Percentiles rank a stretch among this genome's conserved stretches.
Conservation (phyloP, 768 basidiomycete genomes). For the Macrolepiota dolichaula region DNA sequence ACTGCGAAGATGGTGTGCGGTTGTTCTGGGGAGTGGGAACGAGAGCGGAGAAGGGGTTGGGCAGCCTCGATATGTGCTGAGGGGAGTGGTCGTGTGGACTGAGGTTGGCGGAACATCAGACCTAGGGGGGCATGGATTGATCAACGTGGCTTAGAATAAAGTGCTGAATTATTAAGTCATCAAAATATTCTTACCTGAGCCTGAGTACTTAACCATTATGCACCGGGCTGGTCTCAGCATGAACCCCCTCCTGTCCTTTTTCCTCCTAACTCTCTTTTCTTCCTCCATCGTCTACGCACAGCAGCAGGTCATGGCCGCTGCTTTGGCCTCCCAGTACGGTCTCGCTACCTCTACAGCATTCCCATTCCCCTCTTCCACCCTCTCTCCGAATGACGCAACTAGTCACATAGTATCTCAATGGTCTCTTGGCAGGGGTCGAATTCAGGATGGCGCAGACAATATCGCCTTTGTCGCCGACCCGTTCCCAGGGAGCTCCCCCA, state of each 20-base stretch:
- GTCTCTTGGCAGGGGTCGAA: constrained; percentile 56
- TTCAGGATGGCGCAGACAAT: constrained; percentile 55
- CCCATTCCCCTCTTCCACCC: constrained; percentile 64
- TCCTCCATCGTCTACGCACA: constrained; percentile 17
- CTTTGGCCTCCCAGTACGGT: constrained; percentile 47
- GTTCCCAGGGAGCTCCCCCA: constrained; percentile 48
- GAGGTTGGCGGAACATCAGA: constrained; percentile 18
- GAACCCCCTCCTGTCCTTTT: neutral
- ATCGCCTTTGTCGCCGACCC: constrained; percentile 66
- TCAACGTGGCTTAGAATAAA: neutral
- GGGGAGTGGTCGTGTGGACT: too few species aligned
- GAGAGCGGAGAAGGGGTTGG: constrained; percentile 57
- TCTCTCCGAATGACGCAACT: constrained; percentile 45
- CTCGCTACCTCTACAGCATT: constrained; percentile 60
- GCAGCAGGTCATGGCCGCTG: constrained; percentile 27
- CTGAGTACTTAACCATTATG: too few species aligned
- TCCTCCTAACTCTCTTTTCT: neutral
- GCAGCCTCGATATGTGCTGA: constrained; percentile 35
- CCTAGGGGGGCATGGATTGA: constrained; percentile 16
- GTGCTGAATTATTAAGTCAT: neutral
- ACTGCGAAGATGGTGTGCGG: constrained; percentile 48
- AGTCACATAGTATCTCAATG: constrained; percentile 52
- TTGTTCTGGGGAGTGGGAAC: constrained; percentile 35
- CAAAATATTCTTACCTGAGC: too few species aligned
- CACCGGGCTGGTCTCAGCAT: constrained; percentile 7